Percentiles rank a stretch among this genome's conserved stretches.
Conservation (phyloP, 768 basidiomycete species). For the Suillus paluster region DNA sequence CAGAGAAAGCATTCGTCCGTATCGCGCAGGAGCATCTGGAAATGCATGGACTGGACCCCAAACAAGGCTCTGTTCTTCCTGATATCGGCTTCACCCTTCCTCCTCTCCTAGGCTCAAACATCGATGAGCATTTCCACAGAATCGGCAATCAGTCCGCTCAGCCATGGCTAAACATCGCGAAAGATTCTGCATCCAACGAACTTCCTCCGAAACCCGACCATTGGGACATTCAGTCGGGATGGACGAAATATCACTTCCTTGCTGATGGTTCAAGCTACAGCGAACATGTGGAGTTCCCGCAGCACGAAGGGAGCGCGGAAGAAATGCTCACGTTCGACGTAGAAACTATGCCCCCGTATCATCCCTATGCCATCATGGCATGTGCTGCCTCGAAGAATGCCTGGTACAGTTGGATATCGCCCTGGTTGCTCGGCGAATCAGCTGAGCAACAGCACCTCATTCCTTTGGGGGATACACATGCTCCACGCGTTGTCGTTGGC, state of each 20-base stretch:
- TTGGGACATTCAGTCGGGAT: slow-evolving; percentile 70
- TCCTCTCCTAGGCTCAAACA: slow-evolving; percentile 74
- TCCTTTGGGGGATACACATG: slow-evolving; percentile 61
- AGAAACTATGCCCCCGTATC: slow-evolving; percentile 86
- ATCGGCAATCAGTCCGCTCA: slow-evolving; percentile 72
- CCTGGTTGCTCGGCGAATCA: slow-evolving; percentile 79
- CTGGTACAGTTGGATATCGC: slow-evolving; percentile 98
- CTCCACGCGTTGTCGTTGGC: slow-evolving; percentile 76
- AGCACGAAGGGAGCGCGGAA: slow-evolving; percentile 66
- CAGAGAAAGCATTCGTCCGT: slow-evolving; percentile 62
- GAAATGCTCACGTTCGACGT: slow-evolving; percentile 89
- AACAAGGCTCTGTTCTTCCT: slow-evolving; percentile 80
- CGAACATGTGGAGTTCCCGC: slow-evolving; percentile 71
- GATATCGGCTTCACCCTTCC: slow-evolving; percentile 84
- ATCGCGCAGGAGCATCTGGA: slow-evolving; percentile 82
- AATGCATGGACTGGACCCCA: slow-evolving; percentile 81
- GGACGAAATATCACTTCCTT: slow-evolving; percentile 82
- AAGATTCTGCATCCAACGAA: slow-evolving; percentile 51
- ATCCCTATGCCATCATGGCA: slow-evolving; percentile 86
- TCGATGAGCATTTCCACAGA: slow-evolving; percentile 88
- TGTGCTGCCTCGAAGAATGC: slow-evolving; percentile 80
- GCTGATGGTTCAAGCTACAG: slow-evolving; percentile 78
- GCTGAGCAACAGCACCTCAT: slow-evolving; percentile 68
- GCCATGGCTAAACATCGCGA: slow-evolving; percentile 78
- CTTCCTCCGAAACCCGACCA: slow-evolving; percentile 65